A percentile compares a stretch with the other conserved stretches of the same genome.
phyloP scores from a whole-genome alignment of 306 rosid genomes.

The Ceratonia siliqua region DNA sequence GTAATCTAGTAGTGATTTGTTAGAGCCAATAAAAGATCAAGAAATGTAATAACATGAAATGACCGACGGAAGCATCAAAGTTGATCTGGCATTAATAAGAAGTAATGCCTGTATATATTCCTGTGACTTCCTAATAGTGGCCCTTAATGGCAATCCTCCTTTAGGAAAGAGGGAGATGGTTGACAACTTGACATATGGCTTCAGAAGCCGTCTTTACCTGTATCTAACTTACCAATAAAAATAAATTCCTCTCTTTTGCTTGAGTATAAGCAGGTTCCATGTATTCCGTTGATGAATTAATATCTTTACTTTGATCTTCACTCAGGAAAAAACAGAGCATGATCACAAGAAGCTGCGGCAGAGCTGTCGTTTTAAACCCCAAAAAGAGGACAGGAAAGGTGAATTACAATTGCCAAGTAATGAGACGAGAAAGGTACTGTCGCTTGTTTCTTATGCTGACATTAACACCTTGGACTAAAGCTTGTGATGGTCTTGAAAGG shows the following conservation, averaged over 20 bases:
- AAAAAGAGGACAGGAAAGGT: slow-evolving; percentile 44
- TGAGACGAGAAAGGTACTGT: slow-evolving; percentile 54
- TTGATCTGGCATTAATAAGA: slow-evolving; percentile 1
- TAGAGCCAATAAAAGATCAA: background rate
- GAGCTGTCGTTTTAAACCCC: slow-evolving; percentile 44
- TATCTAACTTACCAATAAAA: background rate
- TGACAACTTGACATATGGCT: too few species aligned
- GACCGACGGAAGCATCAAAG: slow-evolving; percentile 1
- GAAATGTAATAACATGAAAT: background rate
- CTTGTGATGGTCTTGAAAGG: slow-evolving; percentile 12
- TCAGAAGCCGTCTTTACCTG: background rate
- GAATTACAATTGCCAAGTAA: slow-evolving; percentile 39
- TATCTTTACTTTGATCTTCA: slow-evolving; percentile 7
- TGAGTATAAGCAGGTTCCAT: background rate
- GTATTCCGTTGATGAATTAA: slow-evolving; percentile 1
- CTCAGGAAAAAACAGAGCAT: slow-evolving; percentile 53
- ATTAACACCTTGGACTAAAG: slow-evolving; percentile 3
- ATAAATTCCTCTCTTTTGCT: background rate
- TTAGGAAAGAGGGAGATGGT: background rate
- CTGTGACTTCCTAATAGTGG: background rate
- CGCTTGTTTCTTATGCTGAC: slow-evolving; percentile 15
- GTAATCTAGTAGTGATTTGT: background rate
- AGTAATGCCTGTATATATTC: background rate
- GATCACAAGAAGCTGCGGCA: slow-evolving; percentile 47
- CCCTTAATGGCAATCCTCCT: background rate